phyloP scores from a whole-genome alignment of 2,329 filamentous ascomycete genomes.

The Curvularia eragrostidis region DNA sequence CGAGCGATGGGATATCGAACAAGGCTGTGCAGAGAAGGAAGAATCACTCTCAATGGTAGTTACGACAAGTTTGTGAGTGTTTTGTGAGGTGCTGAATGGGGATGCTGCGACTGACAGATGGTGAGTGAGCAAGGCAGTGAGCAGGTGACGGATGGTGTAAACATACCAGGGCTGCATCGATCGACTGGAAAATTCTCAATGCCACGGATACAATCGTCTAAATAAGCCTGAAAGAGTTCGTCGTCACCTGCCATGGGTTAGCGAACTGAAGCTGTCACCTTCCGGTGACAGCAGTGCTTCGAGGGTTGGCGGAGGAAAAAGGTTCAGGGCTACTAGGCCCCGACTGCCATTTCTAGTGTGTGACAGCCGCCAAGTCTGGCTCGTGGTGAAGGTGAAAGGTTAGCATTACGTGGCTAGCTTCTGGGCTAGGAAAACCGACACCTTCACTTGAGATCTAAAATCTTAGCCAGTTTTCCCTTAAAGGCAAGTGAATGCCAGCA shows the following conservation, averaged over 20 bases:
- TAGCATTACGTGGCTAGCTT: background rate
- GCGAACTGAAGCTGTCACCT: too few relatives aligned
- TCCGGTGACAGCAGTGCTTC: too few relatives aligned
- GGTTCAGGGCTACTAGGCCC: background rate
- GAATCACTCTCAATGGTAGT: background rate
- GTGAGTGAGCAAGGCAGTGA: conserved; percentile 4
- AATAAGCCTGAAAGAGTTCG: conserved; percentile 20
- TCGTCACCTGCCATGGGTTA: conserved; percentile 5
- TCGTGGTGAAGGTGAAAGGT: background rate
- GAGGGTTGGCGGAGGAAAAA: too few relatives aligned
- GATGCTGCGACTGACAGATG: conserved; percentile 10
- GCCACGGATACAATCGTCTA: conserved; percentile 28
- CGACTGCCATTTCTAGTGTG: background rate
- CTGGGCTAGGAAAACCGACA: background rate
- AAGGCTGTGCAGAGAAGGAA: background rate
- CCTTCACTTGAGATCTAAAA: too few relatives aligned
- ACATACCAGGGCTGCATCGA: conserved; percentile 11
- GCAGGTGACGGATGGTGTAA: background rate
- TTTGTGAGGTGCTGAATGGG: conserved; percentile 5
- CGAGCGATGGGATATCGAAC: conserved; percentile 1
- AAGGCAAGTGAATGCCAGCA: background rate
- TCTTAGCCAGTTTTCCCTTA: background rate
- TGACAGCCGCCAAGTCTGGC: background rate
- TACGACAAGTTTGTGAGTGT: background rate
- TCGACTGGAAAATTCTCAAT: conserved; percentile 25